Percentiles rank a stretch among this genome's conserved stretches.
Evolutionary conservation across 2,329 filamentous ascomycete genomes (phyloP).

Genomic region (Monilinia polystroma): DNA sequence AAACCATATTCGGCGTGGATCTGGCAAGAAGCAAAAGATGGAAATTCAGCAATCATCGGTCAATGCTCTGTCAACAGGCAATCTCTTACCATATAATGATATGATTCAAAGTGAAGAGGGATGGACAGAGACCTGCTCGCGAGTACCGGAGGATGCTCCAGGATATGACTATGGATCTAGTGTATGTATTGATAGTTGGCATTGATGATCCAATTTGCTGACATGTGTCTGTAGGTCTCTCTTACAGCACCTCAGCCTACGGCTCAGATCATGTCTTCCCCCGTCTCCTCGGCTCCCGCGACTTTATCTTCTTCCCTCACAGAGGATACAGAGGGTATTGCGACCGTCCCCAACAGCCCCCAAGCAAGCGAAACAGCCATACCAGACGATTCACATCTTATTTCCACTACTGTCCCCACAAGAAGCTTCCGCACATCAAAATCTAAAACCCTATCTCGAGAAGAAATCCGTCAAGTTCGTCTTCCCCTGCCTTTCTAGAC

Average conservation of each 20-base stretch:
- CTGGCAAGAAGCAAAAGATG: neutral
- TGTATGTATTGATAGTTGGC: neutral
- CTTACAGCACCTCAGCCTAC: neutral
- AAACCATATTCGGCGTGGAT: no score
- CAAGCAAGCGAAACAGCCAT: neutral
- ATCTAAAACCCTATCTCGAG: slow-evolving; percentile 6
- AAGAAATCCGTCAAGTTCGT: slow-evolving; percentile 18
- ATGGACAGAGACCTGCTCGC: neutral
- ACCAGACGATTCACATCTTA: neutral
- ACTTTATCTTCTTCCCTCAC: neutral
- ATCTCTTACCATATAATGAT: neutral
- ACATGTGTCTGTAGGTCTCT: neutral
- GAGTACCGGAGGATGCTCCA: no score
- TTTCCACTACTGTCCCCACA: neutral
- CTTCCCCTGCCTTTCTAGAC: neutral
- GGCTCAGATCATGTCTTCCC: neutral
- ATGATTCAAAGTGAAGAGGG: rapidly evolving
- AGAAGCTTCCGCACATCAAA: neutral
- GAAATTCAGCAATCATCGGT: neutral
- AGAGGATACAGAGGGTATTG: neutral
- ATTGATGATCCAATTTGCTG: neutral
- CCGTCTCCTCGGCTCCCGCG: neutral
- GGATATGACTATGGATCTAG: neutral
- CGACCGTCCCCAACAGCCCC: no score
- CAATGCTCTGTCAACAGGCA: neutral